Conservation (phyloP, 495 filamentous ascomycete species). For the Penicillium bovifimosum region DNA sequence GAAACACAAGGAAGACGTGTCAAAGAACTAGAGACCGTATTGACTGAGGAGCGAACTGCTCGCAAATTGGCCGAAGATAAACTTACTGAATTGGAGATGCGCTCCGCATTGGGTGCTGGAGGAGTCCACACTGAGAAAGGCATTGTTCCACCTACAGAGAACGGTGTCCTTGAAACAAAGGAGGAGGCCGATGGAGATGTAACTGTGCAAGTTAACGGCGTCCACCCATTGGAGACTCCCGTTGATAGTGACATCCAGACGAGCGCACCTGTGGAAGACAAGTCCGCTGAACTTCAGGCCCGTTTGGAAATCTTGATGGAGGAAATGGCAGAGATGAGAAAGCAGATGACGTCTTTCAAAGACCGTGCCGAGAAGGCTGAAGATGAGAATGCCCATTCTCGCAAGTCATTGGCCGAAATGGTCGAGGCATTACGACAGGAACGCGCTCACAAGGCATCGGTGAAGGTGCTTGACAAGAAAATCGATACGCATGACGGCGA, state of each 20-base stretch:
- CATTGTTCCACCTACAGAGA: slow-evolving; percentile 29
- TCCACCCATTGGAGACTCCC: slow-evolving; percentile 9
- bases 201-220: slow-evolving; percentile 15
- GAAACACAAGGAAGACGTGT: slow-evolving; percentile 72
- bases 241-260: slow-evolving; percentile 34
- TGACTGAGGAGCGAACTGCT: slow-evolving; percentile 73
- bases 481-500: slow-evolving; percentile 5
- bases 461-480: background rate
- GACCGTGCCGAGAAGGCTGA: slow-evolving; percentile 75
- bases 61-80: slow-evolving; percentile 78
- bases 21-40: slow-evolving; percentile 71
- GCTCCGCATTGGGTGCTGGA: slow-evolving; percentile 16
- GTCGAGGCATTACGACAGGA: slow-evolving; percentile 71
- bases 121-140: slow-evolving; percentile 23
- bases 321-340: slow-evolving; percentile 78
- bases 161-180: slow-evolving; percentile 3
- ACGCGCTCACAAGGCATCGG: slow-evolving; percentile 37
- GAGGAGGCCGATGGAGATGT: slow-evolving; percentile 7
- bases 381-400: slow-evolving; percentile 57
- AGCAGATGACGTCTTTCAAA: slow-evolving; percentile 72
- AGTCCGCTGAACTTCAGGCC: slow-evolving; percentile 52
- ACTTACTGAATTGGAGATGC: slow-evolving; percentile 62
- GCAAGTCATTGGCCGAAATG: slow-evolving; percentile 80
- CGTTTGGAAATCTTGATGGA: slow-evolving; percentile 72
- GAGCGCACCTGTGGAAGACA: slow-evolving; percentile 22